Evolutionary conservation across 2,329 filamentous ascomycete genomes (phyloP), one percentile per base, ranked within the genome.

Genomic region (Apiospora kogelbergensis): DNA sequence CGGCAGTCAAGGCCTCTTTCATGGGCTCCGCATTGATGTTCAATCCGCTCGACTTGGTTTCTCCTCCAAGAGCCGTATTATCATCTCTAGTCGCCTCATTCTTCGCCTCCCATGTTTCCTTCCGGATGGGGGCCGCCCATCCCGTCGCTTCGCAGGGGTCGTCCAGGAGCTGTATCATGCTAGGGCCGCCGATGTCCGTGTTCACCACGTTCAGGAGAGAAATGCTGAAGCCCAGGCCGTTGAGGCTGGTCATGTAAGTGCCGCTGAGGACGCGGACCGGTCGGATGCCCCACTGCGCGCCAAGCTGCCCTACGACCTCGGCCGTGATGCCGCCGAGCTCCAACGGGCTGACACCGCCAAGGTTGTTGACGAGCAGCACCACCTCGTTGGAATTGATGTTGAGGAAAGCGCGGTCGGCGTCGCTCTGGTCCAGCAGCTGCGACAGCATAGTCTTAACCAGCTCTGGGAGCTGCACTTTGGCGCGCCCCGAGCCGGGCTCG

Each of bases 211-310:
- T 92, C 37, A 94, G 83, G 42, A 95, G 79, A 7, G 89, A 88
- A 73, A 94, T 88, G 78, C 90, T 93, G 80, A 94, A 94, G 6
- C 92, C 92, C 6, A 91, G 82, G 0, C 91, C 91, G 77, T 94
- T 93, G 70, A 95, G 81, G 71, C 90, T 93, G 6, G 92, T 94
- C 91, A 94, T 94, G 79, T 89, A 94, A 0, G 91, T 92, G 40
- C 92, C 92, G 65, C 86, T 84, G 66, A 93, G 80, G 71, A 93
- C 85, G 63, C 92, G 84, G 20, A 88, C 87, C 0, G 91, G 91
- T 42, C 82, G 84, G 75, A 93, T 89, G 71, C 82, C 82, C 77
- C 89, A 89, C 68, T 80, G 80, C 45, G 82, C 82, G 10, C 53
- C 4, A 60, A 94, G 82, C 80, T 93, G 91, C 65, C 82, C 80